Evolutionary conservation across 768 basidiomycete species (phyloP).

Genomic region (Suillus sp.): DNA sequence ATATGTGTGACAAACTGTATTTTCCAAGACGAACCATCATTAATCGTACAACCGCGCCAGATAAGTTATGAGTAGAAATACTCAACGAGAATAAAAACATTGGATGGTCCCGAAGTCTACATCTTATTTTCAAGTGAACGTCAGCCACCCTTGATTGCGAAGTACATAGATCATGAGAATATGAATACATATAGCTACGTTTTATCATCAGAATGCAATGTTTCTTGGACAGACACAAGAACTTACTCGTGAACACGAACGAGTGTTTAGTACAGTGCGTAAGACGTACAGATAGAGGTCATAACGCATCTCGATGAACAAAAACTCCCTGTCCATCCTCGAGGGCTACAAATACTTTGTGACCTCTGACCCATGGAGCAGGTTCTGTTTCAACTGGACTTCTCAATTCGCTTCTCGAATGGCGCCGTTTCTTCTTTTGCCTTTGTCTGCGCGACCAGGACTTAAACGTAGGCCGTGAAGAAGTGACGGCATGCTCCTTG

Average conservation of each 20-base stretch:
- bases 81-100: neutral
- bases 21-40: neutral
- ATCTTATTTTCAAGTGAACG: neutral
- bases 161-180: neutral
- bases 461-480: neutral
- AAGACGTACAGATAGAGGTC: too few species aligned
- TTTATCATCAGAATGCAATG: neutral
- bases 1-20: neutral
- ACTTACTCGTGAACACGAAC: neutral
- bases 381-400: slow-evolving; percentile 17
- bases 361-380: slow-evolving; percentile 33
- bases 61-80: neutral
- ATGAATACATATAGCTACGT: neutral
- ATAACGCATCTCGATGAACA: slow-evolving; percentile 14
- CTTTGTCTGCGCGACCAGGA: slow-evolving; percentile 1
- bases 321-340: slow-evolving; percentile 29
- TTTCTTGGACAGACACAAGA: neutral
- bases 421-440: slow-evolving; percentile 8
- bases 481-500: slow-evolving; percentile 1
- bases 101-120: neutral
- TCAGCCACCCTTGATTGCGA: neutral
- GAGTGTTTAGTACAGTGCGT: neutral
- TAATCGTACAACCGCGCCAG: neutral
- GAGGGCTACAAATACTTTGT: slow-evolving; percentile 27
- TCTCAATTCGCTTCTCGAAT: slow-evolving; percentile 7